Conservation (phyloP, 176 grass and related monocot genomes). For the Olyra latifolia region DNA sequence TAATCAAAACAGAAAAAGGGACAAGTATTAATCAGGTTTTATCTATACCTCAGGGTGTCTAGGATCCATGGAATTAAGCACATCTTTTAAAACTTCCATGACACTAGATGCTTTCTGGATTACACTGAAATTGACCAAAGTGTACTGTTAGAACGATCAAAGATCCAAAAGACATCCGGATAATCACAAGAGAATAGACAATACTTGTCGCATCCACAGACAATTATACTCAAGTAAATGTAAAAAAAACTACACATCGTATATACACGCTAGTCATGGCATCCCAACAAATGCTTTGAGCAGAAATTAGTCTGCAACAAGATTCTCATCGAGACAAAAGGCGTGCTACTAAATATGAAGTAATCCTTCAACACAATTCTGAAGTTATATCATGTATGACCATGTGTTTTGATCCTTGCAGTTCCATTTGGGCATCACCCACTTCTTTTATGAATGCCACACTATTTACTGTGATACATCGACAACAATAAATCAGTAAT, state of each 20-base stretch:
- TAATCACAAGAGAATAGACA: background rate
- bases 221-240: background rate
- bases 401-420: background rate
- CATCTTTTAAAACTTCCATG: slow-evolving; percentile 89
- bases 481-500: background rate
- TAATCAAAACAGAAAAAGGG: background rate
- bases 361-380: too few relatives aligned
- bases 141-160: background rate
- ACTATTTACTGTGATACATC: background rate
- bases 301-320: background rate
- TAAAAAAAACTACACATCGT: background rate
- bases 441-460: background rate
- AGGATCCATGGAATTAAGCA: slow-evolving; percentile 82
- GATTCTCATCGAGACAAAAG: background rate
- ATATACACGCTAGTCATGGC: background rate
- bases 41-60: slow-evolving; percentile 78
- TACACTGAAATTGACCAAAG: slow-evolving; percentile 62
- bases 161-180: background rate
- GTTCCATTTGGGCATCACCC: background rate
- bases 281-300: background rate
- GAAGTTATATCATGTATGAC: background rate
- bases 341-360: background rate
- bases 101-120: slow-evolving; percentile 76
- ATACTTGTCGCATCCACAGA: background rate
- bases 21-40: slow-evolving; percentile 1